phyloP scores from a whole-genome alignment of 2,329 filamentous ascomycete species.

The Beauveria varroae region DNA sequence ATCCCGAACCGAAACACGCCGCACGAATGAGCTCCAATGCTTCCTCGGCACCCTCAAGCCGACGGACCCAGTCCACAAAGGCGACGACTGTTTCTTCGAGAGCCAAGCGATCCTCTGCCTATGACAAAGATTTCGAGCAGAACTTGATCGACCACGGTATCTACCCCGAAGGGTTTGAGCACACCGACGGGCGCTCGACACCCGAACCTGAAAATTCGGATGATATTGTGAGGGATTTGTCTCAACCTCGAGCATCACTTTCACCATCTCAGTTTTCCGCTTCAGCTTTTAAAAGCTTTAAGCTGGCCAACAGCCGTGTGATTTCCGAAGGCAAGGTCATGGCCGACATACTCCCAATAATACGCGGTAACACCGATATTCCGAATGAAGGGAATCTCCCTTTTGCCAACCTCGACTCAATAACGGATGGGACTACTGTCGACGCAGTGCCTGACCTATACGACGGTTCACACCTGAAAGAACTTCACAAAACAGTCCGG shows the following conservation, averaged over 20 bases:
- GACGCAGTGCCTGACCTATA: constrained; percentile 22
- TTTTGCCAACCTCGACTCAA: too few species aligned
- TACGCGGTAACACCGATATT: constrained; percentile 14
- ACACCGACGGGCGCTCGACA: not conserved
- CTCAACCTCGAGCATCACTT: constrained; percentile 22
- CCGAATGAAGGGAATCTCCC: too few species aligned
- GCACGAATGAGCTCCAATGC: not conserved
- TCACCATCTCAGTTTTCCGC: constrained; percentile 28
- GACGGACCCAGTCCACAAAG: too few species aligned
- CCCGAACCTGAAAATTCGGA: not conserved
- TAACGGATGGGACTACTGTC: too few species aligned
- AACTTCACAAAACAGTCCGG: constrained; percentile 18
- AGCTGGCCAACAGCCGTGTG: constrained; percentile 19
- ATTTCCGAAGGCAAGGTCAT: constrained; percentile 28
- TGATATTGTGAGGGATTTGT: not conserved
- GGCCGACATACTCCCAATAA: constrained; percentile 24
- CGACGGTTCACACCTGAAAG: constrained; percentile 21
- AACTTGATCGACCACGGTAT: constrained; percentile 28
- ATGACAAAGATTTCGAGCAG: constrained; percentile 28
- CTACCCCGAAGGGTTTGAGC: constrained; percentile 15
- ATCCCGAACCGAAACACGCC: not conserved
- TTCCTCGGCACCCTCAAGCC: not conserved
- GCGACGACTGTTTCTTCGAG: not conserved
- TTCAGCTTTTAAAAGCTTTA: constrained; percentile 23
- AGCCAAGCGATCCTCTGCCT: constrained; percentile 19